phyloP scores from a whole-genome alignment of 2,329 filamentous ascomycete genomes.

The Apiospora kogelbergensis region DNA sequence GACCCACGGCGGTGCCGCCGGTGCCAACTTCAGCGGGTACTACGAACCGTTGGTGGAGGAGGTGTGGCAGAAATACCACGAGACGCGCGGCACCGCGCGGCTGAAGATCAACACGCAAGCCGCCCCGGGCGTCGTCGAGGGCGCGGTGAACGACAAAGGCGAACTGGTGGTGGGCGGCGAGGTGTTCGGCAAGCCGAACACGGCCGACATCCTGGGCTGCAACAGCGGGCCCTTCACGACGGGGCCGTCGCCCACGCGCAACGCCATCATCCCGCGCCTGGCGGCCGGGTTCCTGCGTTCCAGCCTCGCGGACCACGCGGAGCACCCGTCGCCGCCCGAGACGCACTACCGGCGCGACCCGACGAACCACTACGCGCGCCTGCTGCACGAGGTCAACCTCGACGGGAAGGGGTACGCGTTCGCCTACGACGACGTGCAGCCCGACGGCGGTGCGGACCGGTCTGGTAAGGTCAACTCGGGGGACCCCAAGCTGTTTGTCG shows the following conservation, averaged over 20 bases:
- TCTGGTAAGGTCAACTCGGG: background rate
- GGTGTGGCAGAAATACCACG: conserved; percentile 8
- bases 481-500: background rate
- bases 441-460: conserved; percentile 23
- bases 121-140: conserved; percentile 42
- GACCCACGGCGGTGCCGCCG: conserved; percentile 32
- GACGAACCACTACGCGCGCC: conserved; percentile 57
- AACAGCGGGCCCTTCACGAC: conserved; percentile 47
- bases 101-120: conserved; percentile 39
- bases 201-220: conserved; percentile 51
- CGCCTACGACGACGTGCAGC: conserved; percentile 67
- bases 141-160: background rate
- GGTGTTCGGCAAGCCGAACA: conserved; percentile 28
- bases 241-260: conserved; percentile 40
- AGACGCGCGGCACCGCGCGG: conserved; percentile 39
- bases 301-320: conserved; percentile 46
- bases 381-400: conserved; percentile 60
- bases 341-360: conserved; percentile 46
- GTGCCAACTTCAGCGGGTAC: conserved; percentile 21
- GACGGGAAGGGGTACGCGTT: conserved; percentile 66
- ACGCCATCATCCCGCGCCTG: conserved; percentile 45
- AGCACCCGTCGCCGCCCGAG: conserved; percentile 40
- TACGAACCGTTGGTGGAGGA: conserved; percentile 29
- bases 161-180: background rate
- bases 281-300: conserved; percentile 49